These are phyloP conservation scores for Lupinus albus DNA, from an alignment of 306 rosid species.

Conservation along the genomic window DNA sequence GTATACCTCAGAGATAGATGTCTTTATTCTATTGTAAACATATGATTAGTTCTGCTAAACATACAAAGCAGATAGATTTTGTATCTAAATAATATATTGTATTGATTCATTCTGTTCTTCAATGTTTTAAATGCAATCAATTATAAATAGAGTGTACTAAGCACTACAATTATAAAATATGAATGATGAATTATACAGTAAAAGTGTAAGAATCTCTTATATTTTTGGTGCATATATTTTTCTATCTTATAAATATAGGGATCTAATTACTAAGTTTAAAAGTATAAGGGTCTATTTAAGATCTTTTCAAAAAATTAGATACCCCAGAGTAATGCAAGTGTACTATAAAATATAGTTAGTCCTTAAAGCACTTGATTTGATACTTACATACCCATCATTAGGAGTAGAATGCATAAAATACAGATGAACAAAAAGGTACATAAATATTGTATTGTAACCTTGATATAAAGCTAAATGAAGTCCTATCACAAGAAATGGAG, in stretches of 20 bases:
- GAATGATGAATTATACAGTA: no score
- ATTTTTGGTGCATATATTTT: no score
- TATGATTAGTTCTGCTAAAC: background rate
- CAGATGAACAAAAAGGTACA: background rate
- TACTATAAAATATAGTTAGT: background rate
- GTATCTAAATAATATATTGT: background rate
- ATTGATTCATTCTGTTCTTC: background rate
- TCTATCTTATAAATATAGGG: no score
- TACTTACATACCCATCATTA: background rate
- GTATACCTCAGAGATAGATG: slow-evolving; percentile 52
- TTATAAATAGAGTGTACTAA: no score
- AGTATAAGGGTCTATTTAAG: no score
- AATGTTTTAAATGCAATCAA: slow-evolving; percentile 8
- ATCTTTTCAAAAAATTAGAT: no score
- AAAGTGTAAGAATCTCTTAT: no score
- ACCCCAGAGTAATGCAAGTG: no score
- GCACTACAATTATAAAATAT: no score
- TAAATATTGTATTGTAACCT: background rate
- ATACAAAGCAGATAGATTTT: slow-evolving; percentile 3
- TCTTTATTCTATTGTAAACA: slow-evolving; percentile 19
- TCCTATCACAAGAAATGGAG: slow-evolving; percentile 4
- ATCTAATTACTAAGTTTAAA: no score
- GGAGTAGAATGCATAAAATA: background rate
- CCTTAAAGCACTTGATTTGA: background rate
- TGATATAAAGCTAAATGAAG: slow-evolving; percentile 16